Percentiles rank a stretch among this genome's conserved stretches.
phyloP scores from a whole-genome alignment of 2,329 filamentous ascomycete species.

The Colletotrichum theobromicola region DNA sequence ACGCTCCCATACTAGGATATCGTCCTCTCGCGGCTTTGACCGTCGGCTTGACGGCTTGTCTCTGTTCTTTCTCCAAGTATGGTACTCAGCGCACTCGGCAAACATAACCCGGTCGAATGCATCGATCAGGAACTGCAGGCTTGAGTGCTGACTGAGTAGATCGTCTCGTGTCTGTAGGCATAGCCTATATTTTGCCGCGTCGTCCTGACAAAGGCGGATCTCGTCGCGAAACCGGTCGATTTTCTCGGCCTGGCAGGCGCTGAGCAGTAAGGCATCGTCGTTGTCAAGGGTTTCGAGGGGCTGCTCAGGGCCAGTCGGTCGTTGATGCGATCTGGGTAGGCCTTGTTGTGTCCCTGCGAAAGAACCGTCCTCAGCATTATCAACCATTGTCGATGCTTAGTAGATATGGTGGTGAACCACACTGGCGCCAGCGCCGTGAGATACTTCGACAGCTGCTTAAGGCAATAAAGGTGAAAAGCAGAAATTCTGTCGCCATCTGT shows the following conservation, averaged over 20 bases:
- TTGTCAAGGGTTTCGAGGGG: background rate
- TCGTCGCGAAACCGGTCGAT: background rate
- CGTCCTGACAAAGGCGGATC: background rate
- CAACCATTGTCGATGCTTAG: background rate
- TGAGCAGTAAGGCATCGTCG: background rate
- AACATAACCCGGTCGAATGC: background rate
- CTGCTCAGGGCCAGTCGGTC: background rate
- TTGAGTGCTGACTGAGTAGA: background rate
- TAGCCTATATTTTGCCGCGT: background rate
- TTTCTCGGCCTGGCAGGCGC: background rate
- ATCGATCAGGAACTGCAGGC: slow-evolving; percentile 1
- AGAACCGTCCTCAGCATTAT: background rate
- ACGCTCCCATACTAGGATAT: background rate
- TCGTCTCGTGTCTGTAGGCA: background rate
- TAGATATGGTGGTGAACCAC: background rate
- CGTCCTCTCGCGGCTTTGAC: background rate
- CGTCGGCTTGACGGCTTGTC: background rate
- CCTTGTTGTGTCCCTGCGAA: background rate
- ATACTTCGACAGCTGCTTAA: background rate
- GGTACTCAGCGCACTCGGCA: background rate
- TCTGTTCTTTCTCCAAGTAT: background rate
- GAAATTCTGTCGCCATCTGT: slow-evolving; percentile 21
- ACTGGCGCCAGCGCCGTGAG: background rate
- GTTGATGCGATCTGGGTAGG: background rate
- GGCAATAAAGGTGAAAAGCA: background rate